A percentile compares a stretch with the other conserved stretches of the same genome.
Evolutionary conservation across 2,329 filamentous ascomycete genomes (phyloP).

Genomic region (Xylogone sp.): DNA sequence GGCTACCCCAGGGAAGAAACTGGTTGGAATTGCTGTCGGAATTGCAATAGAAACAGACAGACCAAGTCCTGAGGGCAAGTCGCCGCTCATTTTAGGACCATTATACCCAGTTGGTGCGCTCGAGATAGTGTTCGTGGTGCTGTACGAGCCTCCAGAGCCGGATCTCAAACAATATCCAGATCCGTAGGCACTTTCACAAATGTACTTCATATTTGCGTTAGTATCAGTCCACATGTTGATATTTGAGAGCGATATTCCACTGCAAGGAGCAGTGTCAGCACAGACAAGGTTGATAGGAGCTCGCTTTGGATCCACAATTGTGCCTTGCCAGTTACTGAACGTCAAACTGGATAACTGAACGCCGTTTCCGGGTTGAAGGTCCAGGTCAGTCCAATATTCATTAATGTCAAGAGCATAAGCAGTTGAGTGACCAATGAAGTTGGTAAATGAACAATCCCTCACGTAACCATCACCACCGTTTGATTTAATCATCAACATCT

Average conservation of each 20-base stretch:
- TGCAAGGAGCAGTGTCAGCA: slow-evolving; percentile 47
- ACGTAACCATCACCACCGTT: slow-evolving; percentile 53
- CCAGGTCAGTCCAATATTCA: slow-evolving; percentile 46
- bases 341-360: slow-evolving; percentile 49
- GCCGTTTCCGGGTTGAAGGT: slow-evolving; percentile 39
- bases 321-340: slow-evolving; percentile 53
- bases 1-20: slow-evolving; percentile 10
- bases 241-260: slow-evolving; percentile 44
- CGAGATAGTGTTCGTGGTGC: neutral
- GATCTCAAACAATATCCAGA: slow-evolving; percentile 40
- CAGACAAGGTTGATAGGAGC: slow-evolving; percentile 52
- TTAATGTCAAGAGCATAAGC: slow-evolving; percentile 55
- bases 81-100: slow-evolving; percentile 12
- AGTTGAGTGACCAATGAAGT: slow-evolving; percentile 57
- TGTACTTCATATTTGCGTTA: slow-evolving; percentile 36
- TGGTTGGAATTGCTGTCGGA: slow-evolving; percentile 16
- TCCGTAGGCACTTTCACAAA: slow-evolving; percentile 46
- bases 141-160: neutral
- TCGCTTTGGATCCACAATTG: slow-evolving; percentile 40
- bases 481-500: slow-evolving; percentile 61
- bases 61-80: slow-evolving; percentile 14
- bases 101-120: neutral
- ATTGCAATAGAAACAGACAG: slow-evolving; percentile 15
- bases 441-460: slow-evolving; percentile 46
- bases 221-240: slow-evolving; percentile 50